Evolutionary conservation across 805 yeast species (phyloP), one percentile per base, ranked within the genome.

Genomic region (Cyberlindnera suaveolens): DNA sequence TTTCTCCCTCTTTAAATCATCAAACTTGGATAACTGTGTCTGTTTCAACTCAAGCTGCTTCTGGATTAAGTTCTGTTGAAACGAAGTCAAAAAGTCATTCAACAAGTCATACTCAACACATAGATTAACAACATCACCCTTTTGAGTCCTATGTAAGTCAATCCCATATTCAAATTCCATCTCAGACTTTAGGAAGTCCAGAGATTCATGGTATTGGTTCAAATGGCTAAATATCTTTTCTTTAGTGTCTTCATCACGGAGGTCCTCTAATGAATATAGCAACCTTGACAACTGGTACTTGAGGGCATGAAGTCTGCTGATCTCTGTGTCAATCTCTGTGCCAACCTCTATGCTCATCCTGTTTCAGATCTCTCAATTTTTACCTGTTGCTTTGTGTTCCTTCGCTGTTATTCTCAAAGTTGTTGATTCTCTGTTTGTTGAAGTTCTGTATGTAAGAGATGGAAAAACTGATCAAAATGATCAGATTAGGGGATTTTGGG

Each of bases 111-210:
- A 49, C 11, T 43, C 37, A 2, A 47, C 33, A 3, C 41, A 41
- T 4, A 30, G 15, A 0, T 32, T 19, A 3, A 40, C 14, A 8
- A 31, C 20, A 3, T 26, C 11, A n/a, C 16, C 27, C 16, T 14
- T 43, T 20, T 15, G 39, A n/a, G 11, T 6, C 1, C 37, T 38
- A 13, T 38, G 31, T 3, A 51, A 34, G 6, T 45, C 40, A 10
- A 53, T 40, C 1, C 48, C 58, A 27, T 41, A 51, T 33, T 46
- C 40, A 38, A 56, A 58, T 17, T 52, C 48, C 6, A 56, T 36
- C 27, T 51, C 51, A 3, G 41, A 16, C 26, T 38, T 40, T 3
- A 52, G 26, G 16, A 40, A 53, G 9, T 29, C 34, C 7, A 55
- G 40, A 6, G 37, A 31, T 13, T 52, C 52, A 6, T 46, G 40